These are phyloP conservation scores for Daucus carota DNA, from an alignment of 129 eudicot species.

Conservation along the genomic window DH1_v3.0 NC_030389.2:335001-335500, in stretches of 20 bases:
- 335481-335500: no score
- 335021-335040: conserved; percentile 38
- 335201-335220: conserved; percentile 57
- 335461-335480: no score
- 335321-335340: no score
- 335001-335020: conserved; percentile 43
- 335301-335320: no score
- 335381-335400: no score
- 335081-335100: not conserved
- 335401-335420: no score
- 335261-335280: conserved; percentile 44
- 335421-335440: no score
- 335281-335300: no score
- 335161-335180: conserved; percentile 56
- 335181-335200: conserved; percentile 64
- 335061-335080: not conserved
- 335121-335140: conserved; percentile 49
- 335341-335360: no score
- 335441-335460: no score
- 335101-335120: not conserved
- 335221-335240: conserved; percentile 30
- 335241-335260: conserved; percentile 45
- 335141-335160: conserved; percentile 67
- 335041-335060: conserved; percentile 44
- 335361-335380: no score